phyloP scores from a whole-genome alignment of 169 alveolate species.

The Babesia gibsoni region DNA sequence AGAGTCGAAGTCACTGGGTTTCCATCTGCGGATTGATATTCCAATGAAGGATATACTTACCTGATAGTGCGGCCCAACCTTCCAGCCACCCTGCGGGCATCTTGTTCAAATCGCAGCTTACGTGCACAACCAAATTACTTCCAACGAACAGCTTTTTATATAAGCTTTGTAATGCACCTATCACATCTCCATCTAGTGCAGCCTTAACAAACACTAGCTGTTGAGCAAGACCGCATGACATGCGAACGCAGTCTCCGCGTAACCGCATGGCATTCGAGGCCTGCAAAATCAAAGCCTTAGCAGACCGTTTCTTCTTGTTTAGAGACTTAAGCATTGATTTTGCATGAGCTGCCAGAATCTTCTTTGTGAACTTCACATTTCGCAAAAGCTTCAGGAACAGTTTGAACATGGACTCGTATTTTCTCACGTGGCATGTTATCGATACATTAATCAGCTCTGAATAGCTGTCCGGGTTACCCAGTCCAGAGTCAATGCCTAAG shows the following conservation, averaged over 20 bases:
- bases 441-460: slow-evolving; percentile 43
- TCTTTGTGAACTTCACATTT: slow-evolving; percentile 30
- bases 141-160: slow-evolving; percentile 29
- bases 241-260: slow-evolving; percentile 1
- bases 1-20: not conserved
- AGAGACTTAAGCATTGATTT: slow-evolving; percentile 33
- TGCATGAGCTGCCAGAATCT: slow-evolving; percentile 23
- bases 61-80: slow-evolving; percentile 38
- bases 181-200: not conserved
- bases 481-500: slow-evolving; percentile 56
- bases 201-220: slow-evolving; percentile 23
- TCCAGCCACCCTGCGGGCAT: slow-evolving; percentile 30
- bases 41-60: not conserved
- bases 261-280: slow-evolving; percentile 20
- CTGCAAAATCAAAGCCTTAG: slow-evolving; percentile 40
- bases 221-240: slow-evolving; percentile 50
- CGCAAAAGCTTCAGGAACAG: slow-evolving; percentile 51
- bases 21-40: not conserved
- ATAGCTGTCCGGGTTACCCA: slow-evolving; percentile 50
- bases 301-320: slow-evolving; percentile 51
- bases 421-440: slow-evolving; percentile 51
- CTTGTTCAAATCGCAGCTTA: slow-evolving; percentile 24
- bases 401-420: slow-evolving; percentile 37
- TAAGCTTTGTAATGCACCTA: slow-evolving; percentile 1
- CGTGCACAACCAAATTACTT: slow-evolving; percentile 43